A percentile compares a stretch with the other conserved stretches of the same genome.
These are phyloP conservation scores for Wickerhamomyces alni DNA, from an alignment of 805 yeast genomes.

Conservation along the genomic window DNA sequence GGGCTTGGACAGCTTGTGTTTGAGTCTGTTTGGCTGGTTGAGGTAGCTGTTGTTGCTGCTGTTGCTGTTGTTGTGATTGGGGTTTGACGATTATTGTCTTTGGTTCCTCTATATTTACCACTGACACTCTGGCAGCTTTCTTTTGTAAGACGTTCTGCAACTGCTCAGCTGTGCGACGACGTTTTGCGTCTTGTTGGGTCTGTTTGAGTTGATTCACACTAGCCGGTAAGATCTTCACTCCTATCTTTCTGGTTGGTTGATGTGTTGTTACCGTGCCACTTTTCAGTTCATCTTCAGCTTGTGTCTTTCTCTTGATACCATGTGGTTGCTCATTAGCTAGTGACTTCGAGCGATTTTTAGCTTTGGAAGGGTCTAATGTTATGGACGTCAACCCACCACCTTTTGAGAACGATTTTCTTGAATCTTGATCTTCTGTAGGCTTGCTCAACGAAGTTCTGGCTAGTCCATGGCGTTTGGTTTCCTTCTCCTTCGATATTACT, in stretches of 20 bases:
- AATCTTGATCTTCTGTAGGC: constrained; percentile 13
- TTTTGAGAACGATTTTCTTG: constrained; percentile 14
- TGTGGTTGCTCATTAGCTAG: constrained; percentile 9
- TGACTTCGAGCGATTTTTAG: constrained; percentile 16
- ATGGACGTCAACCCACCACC: constrained; percentile 17
- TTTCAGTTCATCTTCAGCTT: constrained; percentile 15
- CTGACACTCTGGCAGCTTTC: constrained; percentile 22
- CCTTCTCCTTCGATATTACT: neutral
- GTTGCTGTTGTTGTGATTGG: neutral
- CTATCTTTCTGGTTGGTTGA: constrained; percentile 20
- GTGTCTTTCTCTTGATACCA: constrained; percentile 12
- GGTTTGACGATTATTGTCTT: constrained; percentile 2
- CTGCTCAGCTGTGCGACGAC: constrained; percentile 23
- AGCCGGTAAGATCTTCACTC: constrained; percentile 19
- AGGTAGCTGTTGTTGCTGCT: neutral
- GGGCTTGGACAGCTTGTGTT: neutral
- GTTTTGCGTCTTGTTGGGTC: constrained; percentile 16
- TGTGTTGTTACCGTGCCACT: neutral
- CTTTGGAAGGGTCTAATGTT: constrained; percentile 12
- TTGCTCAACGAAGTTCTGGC: constrained; percentile 20
- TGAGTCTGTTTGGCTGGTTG: neutral
- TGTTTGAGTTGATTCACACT: constrained; percentile 10
- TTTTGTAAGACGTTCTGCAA: constrained; percentile 15
- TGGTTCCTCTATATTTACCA: constrained; percentile 4
- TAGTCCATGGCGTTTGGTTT: constrained; percentile 6